Conservation (phyloP, 2,329 filamentous ascomycete genomes). For the Colletotrichum falcatum region DNA sequence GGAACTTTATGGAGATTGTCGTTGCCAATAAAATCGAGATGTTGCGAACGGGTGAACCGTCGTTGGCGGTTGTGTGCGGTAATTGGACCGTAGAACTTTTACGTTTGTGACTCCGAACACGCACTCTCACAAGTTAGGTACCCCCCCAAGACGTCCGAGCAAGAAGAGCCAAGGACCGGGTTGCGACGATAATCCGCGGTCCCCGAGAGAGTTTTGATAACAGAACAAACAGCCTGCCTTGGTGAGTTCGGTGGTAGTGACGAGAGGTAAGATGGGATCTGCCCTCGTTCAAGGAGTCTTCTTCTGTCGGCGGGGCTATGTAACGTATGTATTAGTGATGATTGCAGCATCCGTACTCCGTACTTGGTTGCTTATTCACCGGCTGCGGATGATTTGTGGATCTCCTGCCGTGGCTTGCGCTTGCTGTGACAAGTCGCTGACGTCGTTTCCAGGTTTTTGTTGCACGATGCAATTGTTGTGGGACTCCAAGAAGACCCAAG, state of each 20-base stretch:
- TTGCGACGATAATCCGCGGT: neutral
- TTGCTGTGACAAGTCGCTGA: conserved; percentile 28
- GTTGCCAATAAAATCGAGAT: conserved; percentile 3
- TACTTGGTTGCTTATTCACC: conserved; percentile 38
- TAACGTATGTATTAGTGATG: conserved; percentile 25
- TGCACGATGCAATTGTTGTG: neutral
- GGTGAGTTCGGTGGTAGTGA: conserved; percentile 4
- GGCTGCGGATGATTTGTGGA: conserved; percentile 21
- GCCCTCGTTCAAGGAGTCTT: conserved; percentile 15
- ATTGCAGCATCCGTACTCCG: conserved; percentile 28
- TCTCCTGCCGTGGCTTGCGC: conserved; percentile 17
- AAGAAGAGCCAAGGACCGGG: conserved; percentile 16
- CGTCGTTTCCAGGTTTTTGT: conserved; percentile 10
- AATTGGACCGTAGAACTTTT: neutral
- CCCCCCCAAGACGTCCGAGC: conserved; percentile 4
- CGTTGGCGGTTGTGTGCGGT: conserved; percentile 5
- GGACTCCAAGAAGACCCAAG: conserved; percentile 1
- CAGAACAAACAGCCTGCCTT: neutral
- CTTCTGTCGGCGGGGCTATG: conserved; percentile 14
- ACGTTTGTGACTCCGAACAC: neutral
- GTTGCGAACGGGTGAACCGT: conserved; percentile 14
- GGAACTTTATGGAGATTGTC: conserved; percentile 2
- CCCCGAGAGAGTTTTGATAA: neutral
- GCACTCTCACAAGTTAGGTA: neutral
- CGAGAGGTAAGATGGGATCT: conserved; percentile 2